Percentiles rank a stretch among this genome's conserved stretches.
Evolutionary conservation across 805 yeast genomes (phyloP).

Genomic region (Metschnikowia lachancei): DNA sequence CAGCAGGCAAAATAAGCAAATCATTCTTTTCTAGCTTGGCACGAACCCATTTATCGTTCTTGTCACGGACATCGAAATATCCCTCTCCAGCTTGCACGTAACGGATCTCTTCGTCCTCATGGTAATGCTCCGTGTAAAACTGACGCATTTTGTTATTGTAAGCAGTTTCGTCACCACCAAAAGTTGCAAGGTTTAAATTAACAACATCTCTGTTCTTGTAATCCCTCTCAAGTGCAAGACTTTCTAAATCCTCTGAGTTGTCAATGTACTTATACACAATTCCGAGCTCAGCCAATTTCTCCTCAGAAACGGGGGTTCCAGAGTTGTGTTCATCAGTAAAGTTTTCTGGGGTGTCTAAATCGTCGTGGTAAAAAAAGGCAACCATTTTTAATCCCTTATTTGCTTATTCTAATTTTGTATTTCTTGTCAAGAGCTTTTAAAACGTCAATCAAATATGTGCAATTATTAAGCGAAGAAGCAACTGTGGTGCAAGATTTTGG

Average conservation of each 20-base stretch:
- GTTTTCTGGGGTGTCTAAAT: slow-evolving; percentile 48
- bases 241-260: slow-evolving; percentile 54
- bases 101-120: slow-evolving; percentile 96
- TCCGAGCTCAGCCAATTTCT: slow-evolving; percentile 57
- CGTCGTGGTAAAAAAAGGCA: slow-evolving; percentile 63
- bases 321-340: slow-evolving; percentile 72
- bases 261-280: slow-evolving; percentile 60
- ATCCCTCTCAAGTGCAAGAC: slow-evolving; percentile 62
- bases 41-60: slow-evolving; percentile 70
- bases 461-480: neutral
- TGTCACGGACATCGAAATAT: slow-evolving; percentile 80
- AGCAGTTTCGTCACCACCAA: slow-evolving; percentile 55
- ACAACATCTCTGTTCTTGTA: slow-evolving; percentile 82
- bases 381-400: slow-evolving; percentile 23
- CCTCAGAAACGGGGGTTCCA: slow-evolving; percentile 54
- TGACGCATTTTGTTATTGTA: slow-evolving; percentile 62
- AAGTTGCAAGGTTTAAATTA: slow-evolving; percentile 53
- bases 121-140: slow-evolving; percentile 84
- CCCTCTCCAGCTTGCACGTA: slow-evolving; percentile 89
- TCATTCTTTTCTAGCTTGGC: slow-evolving; percentile 63
- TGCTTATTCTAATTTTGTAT: neutral
- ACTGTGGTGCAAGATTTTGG: neutral
- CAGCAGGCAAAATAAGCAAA: slow-evolving; percentile 77
- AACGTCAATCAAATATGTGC: neutral
- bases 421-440: neutral